phyloP scores from a whole-genome alignment of 2,329 filamentous ascomycete species.

The Beauveria medogensis region DNA sequence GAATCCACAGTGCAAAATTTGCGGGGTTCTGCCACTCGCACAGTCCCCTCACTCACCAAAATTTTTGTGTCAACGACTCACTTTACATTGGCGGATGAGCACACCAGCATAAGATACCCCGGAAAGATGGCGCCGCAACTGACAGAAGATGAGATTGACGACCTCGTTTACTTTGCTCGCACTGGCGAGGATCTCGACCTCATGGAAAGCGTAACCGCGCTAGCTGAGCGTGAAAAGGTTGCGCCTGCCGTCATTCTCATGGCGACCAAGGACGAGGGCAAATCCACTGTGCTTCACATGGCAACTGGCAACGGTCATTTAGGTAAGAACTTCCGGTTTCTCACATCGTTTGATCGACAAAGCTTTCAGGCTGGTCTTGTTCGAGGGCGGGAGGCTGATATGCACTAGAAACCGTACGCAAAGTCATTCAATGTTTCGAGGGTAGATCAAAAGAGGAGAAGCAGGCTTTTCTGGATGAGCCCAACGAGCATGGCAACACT shows the following conservation, averaged over 20 bases:
- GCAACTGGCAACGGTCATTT: constrained; percentile 82
- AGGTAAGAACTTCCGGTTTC: constrained; percentile 41
- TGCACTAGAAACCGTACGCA: constrained; percentile 34
- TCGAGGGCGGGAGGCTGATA: constrained; percentile 4
- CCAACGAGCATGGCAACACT: constrained; percentile 82
- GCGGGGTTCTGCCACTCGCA: constrained; percentile 25
- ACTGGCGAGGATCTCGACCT: constrained; percentile 68
- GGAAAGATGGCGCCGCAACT: constrained; percentile 43
- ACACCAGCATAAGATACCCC: background rate
- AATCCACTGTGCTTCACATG: constrained; percentile 83
- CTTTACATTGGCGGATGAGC: background rate
- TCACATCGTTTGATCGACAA: accelerated
- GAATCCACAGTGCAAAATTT: constrained; percentile 26
- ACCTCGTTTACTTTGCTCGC: constrained; percentile 81
- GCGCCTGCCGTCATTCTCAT: constrained; percentile 56
- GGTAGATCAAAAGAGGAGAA: constrained; percentile 32
- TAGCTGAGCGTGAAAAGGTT: constrained; percentile 54
- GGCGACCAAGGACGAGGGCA: constrained; percentile 64
- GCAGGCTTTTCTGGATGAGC: constrained; percentile 53
- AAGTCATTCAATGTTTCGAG: constrained; percentile 35
- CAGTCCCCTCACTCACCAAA: constrained; percentile 31
- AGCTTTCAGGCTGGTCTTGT: background rate
- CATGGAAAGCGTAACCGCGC: constrained; percentile 44
- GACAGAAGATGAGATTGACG: constrained; percentile 76
- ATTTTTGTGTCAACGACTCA: constrained; percentile 19